Conservation (phyloP, 768 basidiomycete species). For the Candolleomyces aberdarensis region DNA sequence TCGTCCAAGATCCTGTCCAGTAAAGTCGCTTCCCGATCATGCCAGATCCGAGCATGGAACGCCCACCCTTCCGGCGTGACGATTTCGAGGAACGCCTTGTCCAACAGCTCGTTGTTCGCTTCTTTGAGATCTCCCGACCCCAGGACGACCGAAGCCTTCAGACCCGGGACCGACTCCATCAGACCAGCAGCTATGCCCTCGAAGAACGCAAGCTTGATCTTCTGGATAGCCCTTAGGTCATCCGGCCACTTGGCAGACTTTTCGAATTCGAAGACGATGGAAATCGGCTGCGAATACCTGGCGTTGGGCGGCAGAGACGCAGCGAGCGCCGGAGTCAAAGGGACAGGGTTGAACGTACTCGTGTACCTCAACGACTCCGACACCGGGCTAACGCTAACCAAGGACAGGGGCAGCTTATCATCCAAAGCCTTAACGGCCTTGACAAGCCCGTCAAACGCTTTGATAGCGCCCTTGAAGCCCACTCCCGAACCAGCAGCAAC, state of each 20-base stretch:
- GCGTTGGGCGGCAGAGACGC: slow-evolving; percentile 55
- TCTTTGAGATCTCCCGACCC: slow-evolving; percentile 39
- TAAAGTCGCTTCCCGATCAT: slow-evolving; percentile 80
- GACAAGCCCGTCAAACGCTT: slow-evolving; percentile 78
- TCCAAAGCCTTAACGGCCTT: slow-evolving; percentile 69
- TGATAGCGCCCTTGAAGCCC: slow-evolving; percentile 72
- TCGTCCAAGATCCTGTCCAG: slow-evolving; percentile 63
- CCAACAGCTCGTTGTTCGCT: slow-evolving; percentile 51
- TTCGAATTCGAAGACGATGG: slow-evolving; percentile 85
- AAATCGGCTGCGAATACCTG: slow-evolving; percentile 65
- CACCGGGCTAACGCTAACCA: slow-evolving; percentile 72
- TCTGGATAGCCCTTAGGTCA: slow-evolving; percentile 87
- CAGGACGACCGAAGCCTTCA: slow-evolving; percentile 58
- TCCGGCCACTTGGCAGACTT: slow-evolving; percentile 94
- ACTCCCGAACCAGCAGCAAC: slow-evolving; percentile 31
- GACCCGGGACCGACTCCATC: slow-evolving; percentile 46
- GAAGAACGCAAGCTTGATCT: slow-evolving; percentile 90
- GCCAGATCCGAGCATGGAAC: slow-evolving; percentile 80
- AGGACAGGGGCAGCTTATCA: slow-evolving; percentile 72
- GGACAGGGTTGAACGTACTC: slow-evolving; percentile 75
- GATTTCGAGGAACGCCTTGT: slow-evolving; percentile 73
- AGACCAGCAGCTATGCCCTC: slow-evolving; percentile 72
- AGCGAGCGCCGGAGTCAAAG: slow-evolving; percentile 54
- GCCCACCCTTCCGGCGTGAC: slow-evolving; percentile 82
- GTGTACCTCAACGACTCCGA: slow-evolving; percentile 82